Percentiles rank a stretch among this genome's conserved stretches.
phyloP scores from a whole-genome alignment of 2,329 filamentous ascomycete genomes.

The Pleurostoma richardsiae region DNA sequence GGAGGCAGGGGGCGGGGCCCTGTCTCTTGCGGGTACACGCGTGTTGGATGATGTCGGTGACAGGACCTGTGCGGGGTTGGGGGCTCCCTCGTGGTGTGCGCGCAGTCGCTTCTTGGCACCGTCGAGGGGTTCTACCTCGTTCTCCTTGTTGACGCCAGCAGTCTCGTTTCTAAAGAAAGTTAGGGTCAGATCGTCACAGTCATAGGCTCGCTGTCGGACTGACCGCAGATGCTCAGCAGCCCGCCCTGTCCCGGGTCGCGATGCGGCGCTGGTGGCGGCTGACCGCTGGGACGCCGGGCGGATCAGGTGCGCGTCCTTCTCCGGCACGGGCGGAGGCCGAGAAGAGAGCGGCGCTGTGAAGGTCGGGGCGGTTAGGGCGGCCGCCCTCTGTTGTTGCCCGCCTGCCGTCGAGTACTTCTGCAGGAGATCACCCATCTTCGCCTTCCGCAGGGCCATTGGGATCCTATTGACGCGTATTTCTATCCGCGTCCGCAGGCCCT shows the following conservation, averaged over 20 bases:
- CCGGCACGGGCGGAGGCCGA: slow-evolving; percentile 41
- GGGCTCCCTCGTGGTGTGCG: slow-evolving; percentile 32
- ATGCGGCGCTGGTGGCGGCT: slow-evolving; percentile 1
- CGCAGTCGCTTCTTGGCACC: slow-evolving; percentile 66
- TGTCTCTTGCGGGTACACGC: slow-evolving; percentile 54
- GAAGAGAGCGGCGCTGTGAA: slow-evolving; percentile 15
- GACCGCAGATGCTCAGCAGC: slow-evolving; percentile 49
- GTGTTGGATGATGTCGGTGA: slow-evolving; percentile 83
- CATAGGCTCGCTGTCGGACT: slow-evolving; percentile 14
- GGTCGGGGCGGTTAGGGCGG: slow-evolving; percentile 14
- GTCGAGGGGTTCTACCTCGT: slow-evolving; percentile 52
- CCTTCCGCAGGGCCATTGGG: slow-evolving; percentile 70
- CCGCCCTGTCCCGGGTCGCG: slow-evolving; percentile 13
- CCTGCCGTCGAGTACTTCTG: slow-evolving; percentile 31
- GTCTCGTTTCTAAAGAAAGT: slow-evolving; percentile 52
- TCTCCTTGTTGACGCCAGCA: slow-evolving; percentile 70
- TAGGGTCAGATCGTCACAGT: background rate
- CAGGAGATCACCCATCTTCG: slow-evolving; percentile 77
- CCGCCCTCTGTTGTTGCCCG: slow-evolving; percentile 31
- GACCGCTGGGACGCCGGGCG: slow-evolving; percentile 1
- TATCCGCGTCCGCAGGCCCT: slow-evolving; percentile 77
- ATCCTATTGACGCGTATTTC: slow-evolving; percentile 94
- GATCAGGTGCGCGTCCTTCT: slow-evolving; percentile 35
- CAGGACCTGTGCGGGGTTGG: slow-evolving; percentile 56
- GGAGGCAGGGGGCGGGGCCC: slow-evolving; percentile 33